Percentiles rank a stretch among this genome's conserved stretches.
phyloP scores from a whole-genome alignment of 2,329 filamentous ascomycete genomes.

The Ceratocystis papillata region DNA sequence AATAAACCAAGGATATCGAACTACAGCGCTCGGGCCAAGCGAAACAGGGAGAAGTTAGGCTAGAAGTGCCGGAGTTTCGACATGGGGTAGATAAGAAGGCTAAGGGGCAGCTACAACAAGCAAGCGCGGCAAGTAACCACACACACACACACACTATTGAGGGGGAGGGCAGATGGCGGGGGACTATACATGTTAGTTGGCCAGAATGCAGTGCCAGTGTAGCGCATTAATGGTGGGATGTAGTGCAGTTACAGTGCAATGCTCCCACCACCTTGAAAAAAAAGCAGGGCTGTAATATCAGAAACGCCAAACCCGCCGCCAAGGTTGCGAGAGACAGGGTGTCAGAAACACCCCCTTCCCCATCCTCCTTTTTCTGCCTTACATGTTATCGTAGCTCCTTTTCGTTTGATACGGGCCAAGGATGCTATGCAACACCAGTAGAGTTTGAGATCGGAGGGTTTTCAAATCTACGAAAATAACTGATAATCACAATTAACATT shows the following conservation, averaged over 20 bases:
- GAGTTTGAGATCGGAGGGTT: background rate
- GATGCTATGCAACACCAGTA: background rate
- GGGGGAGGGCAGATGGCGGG: background rate
- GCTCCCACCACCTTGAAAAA: no score
- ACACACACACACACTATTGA: background rate
- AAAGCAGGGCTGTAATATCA: background rate
- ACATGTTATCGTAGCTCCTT: no score
- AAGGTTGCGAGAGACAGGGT: background rate
- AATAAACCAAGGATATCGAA: background rate
- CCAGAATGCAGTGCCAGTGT: no score
- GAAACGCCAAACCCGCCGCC: background rate
- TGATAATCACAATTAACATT: slow-evolving; percentile 1
- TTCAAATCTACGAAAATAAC: background rate
- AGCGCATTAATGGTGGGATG: no score
- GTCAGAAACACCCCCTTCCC: no score
- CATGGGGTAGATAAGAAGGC: background rate
- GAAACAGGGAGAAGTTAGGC: background rate
- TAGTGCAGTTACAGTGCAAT: no score
- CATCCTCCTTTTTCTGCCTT: no score
- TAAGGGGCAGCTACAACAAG: no score
- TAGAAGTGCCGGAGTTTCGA: background rate
- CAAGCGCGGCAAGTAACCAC: no score
- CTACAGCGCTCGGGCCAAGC: background rate
- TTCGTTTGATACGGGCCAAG: no score
- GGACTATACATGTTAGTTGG: no score